Base-by-base conservation (phyloP, 257 asterid species). In the Capsicum pubescens region DNA sequence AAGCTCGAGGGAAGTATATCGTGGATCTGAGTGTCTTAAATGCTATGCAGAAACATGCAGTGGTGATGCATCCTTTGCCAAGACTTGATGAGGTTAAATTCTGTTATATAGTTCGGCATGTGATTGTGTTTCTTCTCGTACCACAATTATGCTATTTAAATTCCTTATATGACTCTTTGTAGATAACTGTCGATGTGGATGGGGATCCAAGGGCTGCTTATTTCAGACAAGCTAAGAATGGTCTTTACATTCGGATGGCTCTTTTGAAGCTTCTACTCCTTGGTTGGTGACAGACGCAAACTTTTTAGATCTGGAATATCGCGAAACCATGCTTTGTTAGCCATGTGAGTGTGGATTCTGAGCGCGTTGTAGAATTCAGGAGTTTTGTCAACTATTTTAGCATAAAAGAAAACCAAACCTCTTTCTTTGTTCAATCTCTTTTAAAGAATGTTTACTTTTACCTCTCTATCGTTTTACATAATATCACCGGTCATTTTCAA, bases 51-150 rank as follows among this genome's bases (percentile, higher is more conserved):
- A 92, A 90, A 87, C 99, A 96, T 67, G 97, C 99, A 8, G 95
- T 96, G 11, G 91, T 93, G 83, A 93, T 95, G 98, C 98, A 96
- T 87, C 99, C 98, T 81, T 87, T 96, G 46, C 99, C 99, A 69
- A 89, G 99, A 87, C 99, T 93, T 44, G 97, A 97, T 69, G 99
- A 97, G 98, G 98, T 94, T 64, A 59, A 64, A 64, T 64, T 32
- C 44, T 12, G 9, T 26, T 26, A 26, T 12, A 64, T 11, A 63
- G n/a, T 39, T 39, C 5, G 42, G 42, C 42, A 11, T 64, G 83
- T 57, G 36, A 48, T 56, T 12, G 79, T 61, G 50, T 50, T 64
- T 83, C 36, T 26, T 64, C 8, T 64, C 16, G 5, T 26, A 58
- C 8, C 83, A 76, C 57, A 46, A 39, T 15, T 39, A 50, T 50